phyloP scores from a whole-genome alignment of 1,139 yeast genomes.

The Yamadazyma blattariae region DNA sequence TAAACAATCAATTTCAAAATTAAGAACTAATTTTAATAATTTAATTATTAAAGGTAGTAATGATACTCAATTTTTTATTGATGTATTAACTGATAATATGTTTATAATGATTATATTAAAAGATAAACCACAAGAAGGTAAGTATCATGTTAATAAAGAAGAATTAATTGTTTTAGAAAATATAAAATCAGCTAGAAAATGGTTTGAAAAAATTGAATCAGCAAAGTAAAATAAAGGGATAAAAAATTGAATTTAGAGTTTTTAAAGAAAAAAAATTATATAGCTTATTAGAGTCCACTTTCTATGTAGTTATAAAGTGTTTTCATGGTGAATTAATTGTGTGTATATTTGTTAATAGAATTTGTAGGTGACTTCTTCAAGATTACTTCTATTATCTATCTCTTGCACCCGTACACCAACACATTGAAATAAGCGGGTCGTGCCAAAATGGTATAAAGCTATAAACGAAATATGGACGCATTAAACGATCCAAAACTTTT shows the following conservation, averaged over 20 bases:
- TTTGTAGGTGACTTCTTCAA: too few species aligned
- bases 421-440: too few species aligned
- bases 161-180: constrained; percentile 65
- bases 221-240: constrained; percentile 7
- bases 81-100: constrained; percentile 68
- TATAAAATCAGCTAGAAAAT: constrained; percentile 61
- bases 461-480: too few species aligned
- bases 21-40: constrained; percentile 80
- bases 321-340: too few species aligned
- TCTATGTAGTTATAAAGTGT: too few species aligned
- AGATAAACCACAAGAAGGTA: constrained; percentile 25
- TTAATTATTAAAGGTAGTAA: constrained; percentile 72
- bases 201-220: constrained; percentile 61
- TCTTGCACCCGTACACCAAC: too few species aligned
- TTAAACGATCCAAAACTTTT: not conserved
- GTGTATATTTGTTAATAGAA: too few species aligned
- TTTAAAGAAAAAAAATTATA: too few species aligned
- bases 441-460: too few species aligned
- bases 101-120: constrained; percentile 70
- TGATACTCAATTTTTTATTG: constrained; percentile 65
- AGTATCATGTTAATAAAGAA: constrained; percentile 41
- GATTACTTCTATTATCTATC: too few species aligned
- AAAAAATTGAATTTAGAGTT: too few species aligned
- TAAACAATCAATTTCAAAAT: constrained; percentile 87
- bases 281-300: too few species aligned